Percentiles rank a stretch among this genome's conserved stretches.
Conservation (phyloP, 345 rosid species). For the Eutrema japonicum region DNA sequence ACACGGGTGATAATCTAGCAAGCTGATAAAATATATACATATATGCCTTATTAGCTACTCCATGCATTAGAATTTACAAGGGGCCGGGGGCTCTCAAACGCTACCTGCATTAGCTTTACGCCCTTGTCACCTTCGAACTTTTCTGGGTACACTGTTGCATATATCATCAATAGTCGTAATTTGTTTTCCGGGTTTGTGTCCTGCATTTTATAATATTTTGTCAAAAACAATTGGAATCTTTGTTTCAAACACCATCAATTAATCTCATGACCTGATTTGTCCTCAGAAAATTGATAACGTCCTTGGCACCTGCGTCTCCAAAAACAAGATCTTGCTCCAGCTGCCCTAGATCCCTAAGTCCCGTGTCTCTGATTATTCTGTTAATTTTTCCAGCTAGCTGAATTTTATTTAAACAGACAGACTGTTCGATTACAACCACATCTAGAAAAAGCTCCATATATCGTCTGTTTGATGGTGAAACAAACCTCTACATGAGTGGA, state of each 20-base stretch:
- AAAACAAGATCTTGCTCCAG: constrained; percentile 98
- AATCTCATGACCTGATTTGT: constrained; percentile 58
- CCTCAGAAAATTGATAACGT: constrained; percentile 80
- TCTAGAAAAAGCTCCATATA: too few species aligned
- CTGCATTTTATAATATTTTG: constrained; percentile 44
- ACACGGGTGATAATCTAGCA: constrained; percentile 71
- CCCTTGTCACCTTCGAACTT: constrained; percentile 95
- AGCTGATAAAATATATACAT: constrained; percentile 51
- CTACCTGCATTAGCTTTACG: constrained; percentile 89
- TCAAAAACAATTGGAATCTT: background rate
- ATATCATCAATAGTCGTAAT: constrained; percentile 89
- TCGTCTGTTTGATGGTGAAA: constrained; percentile 8
- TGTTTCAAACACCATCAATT: background rate
- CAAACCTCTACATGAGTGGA: constrained; percentile 94
- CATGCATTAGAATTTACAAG: background rate
- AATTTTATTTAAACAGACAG: too few species aligned
- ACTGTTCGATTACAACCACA: too few species aligned
- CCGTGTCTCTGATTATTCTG: constrained; percentile 62
- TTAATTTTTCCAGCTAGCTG: constrained; percentile 92
- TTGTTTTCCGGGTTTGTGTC: constrained; percentile 78
- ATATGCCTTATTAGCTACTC: constrained; percentile 20
- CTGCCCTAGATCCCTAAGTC: constrained; percentile 89
- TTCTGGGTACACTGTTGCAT: constrained; percentile 82
- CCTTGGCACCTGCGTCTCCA: constrained; percentile 94
- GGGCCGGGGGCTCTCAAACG: background rate